Conservation (phyloP, 2,329 filamentous ascomycete genomes). For the Beauveria brongniartii region DNA sequence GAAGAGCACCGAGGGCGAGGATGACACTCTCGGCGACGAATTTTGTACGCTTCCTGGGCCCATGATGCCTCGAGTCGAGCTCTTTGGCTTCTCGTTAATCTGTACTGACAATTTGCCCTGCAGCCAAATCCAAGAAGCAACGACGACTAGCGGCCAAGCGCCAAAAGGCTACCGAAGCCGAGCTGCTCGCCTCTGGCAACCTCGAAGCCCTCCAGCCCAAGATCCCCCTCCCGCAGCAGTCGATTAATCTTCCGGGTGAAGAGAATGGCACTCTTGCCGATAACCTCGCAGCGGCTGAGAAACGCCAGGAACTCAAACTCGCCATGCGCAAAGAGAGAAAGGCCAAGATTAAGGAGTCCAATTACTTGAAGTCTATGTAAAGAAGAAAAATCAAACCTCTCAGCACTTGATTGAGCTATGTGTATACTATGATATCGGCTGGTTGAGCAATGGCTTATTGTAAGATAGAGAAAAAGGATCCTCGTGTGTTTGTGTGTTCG, state of each 20-base stretch:
- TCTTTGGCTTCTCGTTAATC: neutral
- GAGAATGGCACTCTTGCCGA: slow-evolving; percentile 34
- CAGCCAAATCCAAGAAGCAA: slow-evolving; percentile 80
- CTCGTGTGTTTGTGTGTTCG: neutral
- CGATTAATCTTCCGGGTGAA: slow-evolving; percentile 58
- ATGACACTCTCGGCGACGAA: slow-evolving; percentile 58
- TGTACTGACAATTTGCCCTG: slow-evolving; percentile 12
- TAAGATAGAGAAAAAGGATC: slow-evolving; percentile 9
- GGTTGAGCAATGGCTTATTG: slow-evolving; percentile 5
- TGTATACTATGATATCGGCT: slow-evolving; percentile 20
- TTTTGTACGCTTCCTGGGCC: slow-evolving; percentile 56
- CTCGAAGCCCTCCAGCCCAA: slow-evolving; percentile 57
- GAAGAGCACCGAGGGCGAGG: slow-evolving; percentile 40
- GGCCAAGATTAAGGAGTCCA: slow-evolving; percentile 72
- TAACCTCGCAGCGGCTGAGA: slow-evolving; percentile 38
- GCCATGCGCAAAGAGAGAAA: slow-evolving; percentile 69
- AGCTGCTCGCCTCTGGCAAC: slow-evolving; percentile 57
- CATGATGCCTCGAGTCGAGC: neutral
- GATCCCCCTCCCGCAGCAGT: slow-evolving; percentile 70
- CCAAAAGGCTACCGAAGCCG: slow-evolving; percentile 46
- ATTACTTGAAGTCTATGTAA: slow-evolving; percentile 78
- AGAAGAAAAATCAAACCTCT: neutral
- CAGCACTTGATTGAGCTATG: slow-evolving; percentile 8
- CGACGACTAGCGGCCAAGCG: slow-evolving; percentile 62
- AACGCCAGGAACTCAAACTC: slow-evolving; percentile 56